Evolutionary conservation across 2,329 filamentous ascomycete genomes (phyloP), one percentile per base, ranked within the genome.

Genomic region (Trichoderma simmonsii): DNA sequence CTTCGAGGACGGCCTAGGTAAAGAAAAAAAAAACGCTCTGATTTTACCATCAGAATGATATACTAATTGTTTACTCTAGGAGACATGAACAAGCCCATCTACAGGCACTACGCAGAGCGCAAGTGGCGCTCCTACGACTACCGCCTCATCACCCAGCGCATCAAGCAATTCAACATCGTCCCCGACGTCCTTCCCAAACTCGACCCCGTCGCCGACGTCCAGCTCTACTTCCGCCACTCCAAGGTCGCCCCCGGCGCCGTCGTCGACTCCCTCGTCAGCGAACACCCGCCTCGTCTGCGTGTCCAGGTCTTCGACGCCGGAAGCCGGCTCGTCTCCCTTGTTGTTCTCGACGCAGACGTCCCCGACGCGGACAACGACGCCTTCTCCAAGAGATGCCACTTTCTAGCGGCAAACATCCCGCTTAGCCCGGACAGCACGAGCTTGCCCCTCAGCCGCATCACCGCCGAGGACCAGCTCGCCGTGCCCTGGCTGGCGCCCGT

Each of bases 11-110:
- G 94, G 95, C 28, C 82, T 91, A 77, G 94, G 95, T 97, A 85
- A 32, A 21, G 7, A n/a, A 28, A 6, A 30, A 4, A 12, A 26
- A 12, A 18, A 15, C 15, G 4, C 18, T 59, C 7, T 14, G 0
- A 6, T 57, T 5, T 2, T 1, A 11, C 6, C n/a, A n/a, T n/a
- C n/a, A n/a, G n/a, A n/a, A n/a, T n/a, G n/a, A n/a, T n/a, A n/a
- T n/a, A n/a, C n/a, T n/a, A n/a, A n/a, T n/a, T n/a, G n/a, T n/a
- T n/a, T n/a, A n/a, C n/a, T 34, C 18, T 43, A 98, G 95, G 92
- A 75, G 94, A 98, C 82, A 95, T 98, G 94, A 91, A 89, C 85
- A 97, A 97, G 82, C 95, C 95, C 74, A 95, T 99, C 79, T 99
- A 99, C 85, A 93, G 95, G 75, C 89, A 93, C 82, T 91, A 98